Percentiles rank a stretch among this genome's conserved stretches.
phyloP scores from a whole-genome alignment of 257 asterid genomes.

The Eustoma russellianum region DNA sequence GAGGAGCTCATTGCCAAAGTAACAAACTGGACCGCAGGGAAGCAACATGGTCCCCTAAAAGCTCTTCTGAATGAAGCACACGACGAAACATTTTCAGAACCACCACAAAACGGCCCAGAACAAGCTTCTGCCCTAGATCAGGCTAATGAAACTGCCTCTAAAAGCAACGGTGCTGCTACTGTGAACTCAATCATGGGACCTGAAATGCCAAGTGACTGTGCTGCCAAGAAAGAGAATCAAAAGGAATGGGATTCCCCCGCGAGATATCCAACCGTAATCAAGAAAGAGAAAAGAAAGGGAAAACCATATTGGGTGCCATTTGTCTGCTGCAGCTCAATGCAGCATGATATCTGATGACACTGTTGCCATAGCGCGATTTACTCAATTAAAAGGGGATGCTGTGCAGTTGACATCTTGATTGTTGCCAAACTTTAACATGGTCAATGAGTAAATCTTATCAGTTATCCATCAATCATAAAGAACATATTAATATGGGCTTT shows the following conservation, averaged over 20 bases:
- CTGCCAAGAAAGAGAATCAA: slow-evolving; percentile 37
- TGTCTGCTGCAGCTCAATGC: slow-evolving; percentile 75
- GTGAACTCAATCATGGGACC: slow-evolving; percentile 24
- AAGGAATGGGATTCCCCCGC: slow-evolving; percentile 93
- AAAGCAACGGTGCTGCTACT: slow-evolving; percentile 27
- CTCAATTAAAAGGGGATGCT: slow-evolving; percentile 1
- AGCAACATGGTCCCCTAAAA: slow-evolving; percentile 56
- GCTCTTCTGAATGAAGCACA: slow-evolving; percentile 52
- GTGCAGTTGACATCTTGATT: slow-evolving; percentile 1
- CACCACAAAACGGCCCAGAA: slow-evolving; percentile 27
- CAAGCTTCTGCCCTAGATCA: slow-evolving; percentile 28
- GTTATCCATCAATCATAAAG: too few species aligned
- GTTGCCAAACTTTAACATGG: too few species aligned
- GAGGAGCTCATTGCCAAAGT: slow-evolving; percentile 79
- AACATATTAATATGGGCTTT: too few species aligned
- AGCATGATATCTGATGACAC: slow-evolving; percentile 35
- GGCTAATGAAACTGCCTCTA: slow-evolving; percentile 29
- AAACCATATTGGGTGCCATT: slow-evolving; percentile 74
- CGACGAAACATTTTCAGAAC: slow-evolving; percentile 17
- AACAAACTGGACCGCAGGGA: slow-evolving; percentile 59
- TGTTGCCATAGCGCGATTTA: background rate
- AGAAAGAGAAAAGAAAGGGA: slow-evolving; percentile 74
- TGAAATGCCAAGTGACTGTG: slow-evolving; percentile 23
- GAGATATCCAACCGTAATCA: slow-evolving; percentile 61
- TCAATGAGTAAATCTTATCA: too few species aligned